Base-by-base conservation (phyloP, 2,329 filamentous ascomycete genomes). In the Lecanicillium sp. region DNA sequence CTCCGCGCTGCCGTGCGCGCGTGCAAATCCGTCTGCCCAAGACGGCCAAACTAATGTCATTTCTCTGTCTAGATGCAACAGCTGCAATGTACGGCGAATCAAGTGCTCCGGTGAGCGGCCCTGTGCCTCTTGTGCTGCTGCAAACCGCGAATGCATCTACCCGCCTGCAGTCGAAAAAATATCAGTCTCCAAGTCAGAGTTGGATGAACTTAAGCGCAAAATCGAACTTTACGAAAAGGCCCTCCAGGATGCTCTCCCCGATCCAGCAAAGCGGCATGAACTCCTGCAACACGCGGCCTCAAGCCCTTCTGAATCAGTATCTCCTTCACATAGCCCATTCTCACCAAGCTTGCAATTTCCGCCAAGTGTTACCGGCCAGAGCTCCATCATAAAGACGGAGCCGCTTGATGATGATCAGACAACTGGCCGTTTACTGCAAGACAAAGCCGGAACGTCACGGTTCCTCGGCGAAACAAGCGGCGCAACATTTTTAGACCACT, bases 41-140 rank as follows among this genome's bases (percentile, higher is more conserved):
- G n/a, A n/a, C n/a, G n/a, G n/a, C n/a, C 34, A 35, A 42, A n/a
- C 6, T 2, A 29, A 8, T 25, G 13, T 37, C 31, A 8, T 12
- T 37, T 6, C 32, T 12, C 12, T 16, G n/a, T 43, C n/a, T 18
- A 72, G 69, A 41, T 73, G 70, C 58, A 73, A 73, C 48, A 64
- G 56, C 50, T 73, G 70, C 56, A 73, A 73, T 53, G 50, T 71
- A 33, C 64, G 68, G 32, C 63, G 70, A 41, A 66, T 71, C 51
- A 72, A 69, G 46, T 73, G 70, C 52, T 71, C 67, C 11, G 70
- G 70, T 33, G 61, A 68, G 4, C 53, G 49, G n/a, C 70, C 70
- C 0, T 73, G 70, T 48, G 49, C 51, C 29, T 65, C 70, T 45
- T 73, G 70, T 47, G 47, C 50, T 17, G 56, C 56, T 27, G 54